Conservation (phyloP, 176 grass and related monocot species). For the Ananas comosus region DNA sequence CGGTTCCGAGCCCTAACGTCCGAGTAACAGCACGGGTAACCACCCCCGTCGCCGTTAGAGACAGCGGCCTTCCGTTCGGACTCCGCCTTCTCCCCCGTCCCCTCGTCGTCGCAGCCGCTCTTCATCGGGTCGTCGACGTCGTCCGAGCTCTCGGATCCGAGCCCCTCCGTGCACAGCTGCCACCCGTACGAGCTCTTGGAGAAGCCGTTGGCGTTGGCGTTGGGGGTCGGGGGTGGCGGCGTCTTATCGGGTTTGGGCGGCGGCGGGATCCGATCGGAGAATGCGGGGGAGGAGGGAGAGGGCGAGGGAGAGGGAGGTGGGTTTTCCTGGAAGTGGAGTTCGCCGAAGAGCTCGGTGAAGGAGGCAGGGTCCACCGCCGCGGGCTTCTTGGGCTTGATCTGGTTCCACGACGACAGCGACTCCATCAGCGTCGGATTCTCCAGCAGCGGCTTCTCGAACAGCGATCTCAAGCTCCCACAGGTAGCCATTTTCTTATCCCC, state of each 20-base stretch:
- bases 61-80: slow-evolving; percentile 2
- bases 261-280: background rate
- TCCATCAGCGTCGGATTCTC: slow-evolving; percentile 89
- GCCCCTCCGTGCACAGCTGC: slow-evolving; percentile 63
- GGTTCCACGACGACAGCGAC: slow-evolving; percentile 64
- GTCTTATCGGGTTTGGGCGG: background rate
- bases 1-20: slow-evolving; percentile 35
- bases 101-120: slow-evolving; percentile 1
- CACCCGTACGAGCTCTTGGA: slow-evolving; percentile 34
- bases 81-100: background rate
- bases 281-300: background rate
- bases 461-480: slow-evolving; percentile 52
- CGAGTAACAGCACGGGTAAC: background rate
- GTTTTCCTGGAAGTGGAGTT: slow-evolving; percentile 79
- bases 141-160: slow-evolving; percentile 44
- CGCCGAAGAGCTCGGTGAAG: slow-evolving; percentile 95
- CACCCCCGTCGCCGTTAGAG: background rate
- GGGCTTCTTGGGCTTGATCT: slow-evolving; percentile 36
- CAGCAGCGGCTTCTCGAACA: slow-evolving; percentile 87
- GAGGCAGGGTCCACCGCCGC: slow-evolving; percentile 42
- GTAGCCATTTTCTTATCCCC: slow-evolving; percentile 32
- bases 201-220: slow-evolving; percentile 42
- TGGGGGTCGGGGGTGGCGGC: slow-evolving; percentile 42
- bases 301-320: slow-evolving; percentile 9
- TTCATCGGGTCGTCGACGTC: slow-evolving; percentile 36